Evolutionary conservation across 108 stramenopile species (phyloP), one percentile per base, ranked within the genome.

Genomic region (Chaetoceros muelleri): DNA sequence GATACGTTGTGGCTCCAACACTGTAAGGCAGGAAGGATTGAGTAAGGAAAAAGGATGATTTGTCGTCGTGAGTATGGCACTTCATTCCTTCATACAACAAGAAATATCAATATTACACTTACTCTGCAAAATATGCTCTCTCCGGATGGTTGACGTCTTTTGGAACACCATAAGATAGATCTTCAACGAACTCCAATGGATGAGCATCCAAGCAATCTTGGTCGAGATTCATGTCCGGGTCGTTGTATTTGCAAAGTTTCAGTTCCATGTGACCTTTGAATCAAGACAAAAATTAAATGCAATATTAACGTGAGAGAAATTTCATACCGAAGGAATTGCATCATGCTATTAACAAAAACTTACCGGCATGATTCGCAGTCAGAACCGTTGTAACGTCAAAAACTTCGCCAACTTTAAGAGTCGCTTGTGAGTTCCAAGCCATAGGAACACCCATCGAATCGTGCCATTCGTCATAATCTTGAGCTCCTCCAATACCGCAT

Each of bases 81-180:
- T n/a, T n/a, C n/a, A n/a, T 19, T 65, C 55, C 3, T 25, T n/a
- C 20, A 50, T 50, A 1, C 46, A 48, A 0, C 27, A 24, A 65
- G 46, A 23, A 52, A 46, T 50, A 17, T 55, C 44, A 16, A 28
- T 30, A 49, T 62, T 62, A 40, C 8, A 40, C 34, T 40, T 40
- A 40, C 34, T 40, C 34, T 1, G 65, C 51, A 2, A 67, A 46
- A 40, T 72, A 72, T 3, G 61, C 71, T 22, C 65, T 49, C 25
- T 67, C 61, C n/a, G 71, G 71, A 29, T 31, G 62, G 49, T 72
- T 72, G 19, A 57, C 44, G 55, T 72, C 71, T 10, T 29, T 23
- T 1, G 49, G 52, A 10, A 57, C 62, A n/a, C 66, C 71, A 25
- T 72, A 64, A 3, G 64, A 31, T 26, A 52, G 30, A 51, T 72